A percentile compares a stretch with the other conserved stretches of the same genome.
These are phyloP conservation scores for Cornus kousa DNA, from an alignment of 148 eudicot genomes.

Conservation along the genomic window DNA sequence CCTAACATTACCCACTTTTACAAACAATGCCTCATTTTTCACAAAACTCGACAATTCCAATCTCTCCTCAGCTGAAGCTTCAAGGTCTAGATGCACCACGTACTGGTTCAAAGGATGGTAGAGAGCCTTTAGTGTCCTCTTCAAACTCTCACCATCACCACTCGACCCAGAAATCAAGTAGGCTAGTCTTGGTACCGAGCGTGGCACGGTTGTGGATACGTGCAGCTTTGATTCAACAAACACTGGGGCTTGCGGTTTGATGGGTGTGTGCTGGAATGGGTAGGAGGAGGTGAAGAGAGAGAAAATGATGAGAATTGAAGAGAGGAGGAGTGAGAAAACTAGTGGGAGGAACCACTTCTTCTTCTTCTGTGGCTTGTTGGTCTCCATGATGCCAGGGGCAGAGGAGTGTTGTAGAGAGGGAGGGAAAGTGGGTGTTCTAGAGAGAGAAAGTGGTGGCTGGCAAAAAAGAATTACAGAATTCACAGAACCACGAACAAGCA, in stretches of 20 bases:
- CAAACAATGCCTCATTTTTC: constrained; percentile 43
- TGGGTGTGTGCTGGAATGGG: constrained; percentile 32
- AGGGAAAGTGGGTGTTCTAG: neutral
- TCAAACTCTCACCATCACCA: constrained; percentile 65
- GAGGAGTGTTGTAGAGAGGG: neutral
- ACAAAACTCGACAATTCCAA: constrained; percentile 56
- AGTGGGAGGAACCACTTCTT: constrained; percentile 46
- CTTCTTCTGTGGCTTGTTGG: constrained; percentile 38
- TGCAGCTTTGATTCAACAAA: constrained; percentile 66
- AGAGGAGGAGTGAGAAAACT: constrained; percentile 28
- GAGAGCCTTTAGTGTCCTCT: constrained; percentile 61
- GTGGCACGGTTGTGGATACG: constrained; percentile 27
- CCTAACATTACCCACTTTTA: constrained; percentile 62
- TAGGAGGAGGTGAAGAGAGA: constrained; percentile 37
- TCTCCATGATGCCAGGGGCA: constrained; percentile 9
- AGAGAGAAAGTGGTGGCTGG: neutral
- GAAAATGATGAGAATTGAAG: constrained; percentile 32
- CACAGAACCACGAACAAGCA: too few species aligned
- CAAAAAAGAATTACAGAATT: too few species aligned
- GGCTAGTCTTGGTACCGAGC: constrained; percentile 53
- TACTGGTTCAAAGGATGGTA: constrained; percentile 74
- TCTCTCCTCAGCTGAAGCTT: constrained; percentile 56
- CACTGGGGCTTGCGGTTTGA: constrained; percentile 26
- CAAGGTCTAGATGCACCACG: constrained; percentile 70
- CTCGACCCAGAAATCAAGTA: constrained; percentile 71